Conservation (phyloP, 768 basidiomycete species). For the Boletus vinaceobasis region DNA sequence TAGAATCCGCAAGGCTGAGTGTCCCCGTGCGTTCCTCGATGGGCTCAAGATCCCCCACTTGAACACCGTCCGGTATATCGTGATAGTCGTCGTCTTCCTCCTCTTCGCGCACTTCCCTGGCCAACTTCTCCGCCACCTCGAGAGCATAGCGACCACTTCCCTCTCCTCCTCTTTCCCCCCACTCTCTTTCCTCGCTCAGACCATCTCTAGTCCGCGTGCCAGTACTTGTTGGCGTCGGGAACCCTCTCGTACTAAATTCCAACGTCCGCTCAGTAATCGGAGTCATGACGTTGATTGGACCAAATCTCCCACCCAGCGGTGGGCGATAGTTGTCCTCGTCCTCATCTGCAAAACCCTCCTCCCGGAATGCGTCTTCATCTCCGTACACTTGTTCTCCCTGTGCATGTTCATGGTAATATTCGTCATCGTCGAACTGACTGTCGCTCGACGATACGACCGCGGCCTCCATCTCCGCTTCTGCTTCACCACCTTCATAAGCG, state of each 20-base stretch:
- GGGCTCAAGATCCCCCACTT: constrained; percentile 16
- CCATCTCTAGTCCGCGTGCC: constrained; percentile 45
- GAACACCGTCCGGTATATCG: constrained; percentile 8
- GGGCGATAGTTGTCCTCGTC: constrained; percentile 32
- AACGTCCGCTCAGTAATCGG: constrained; percentile 94
- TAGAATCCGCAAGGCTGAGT: constrained; percentile 61
- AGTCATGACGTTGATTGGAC: constrained; percentile 90
- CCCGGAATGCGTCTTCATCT: constrained; percentile 26
- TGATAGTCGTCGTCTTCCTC: constrained; percentile 15
- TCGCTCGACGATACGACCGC: constrained; percentile 29
- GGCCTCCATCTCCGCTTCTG: constrained; percentile 25
- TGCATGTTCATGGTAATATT: constrained; percentile 17
- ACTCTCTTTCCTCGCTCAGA: constrained; percentile 16
- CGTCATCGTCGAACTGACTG: constrained; percentile 32
- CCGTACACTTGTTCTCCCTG: constrained; percentile 12
- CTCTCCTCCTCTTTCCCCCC: constrained; percentile 20
- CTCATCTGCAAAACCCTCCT: constrained; percentile 29
- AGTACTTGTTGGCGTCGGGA: constrained; percentile 40
- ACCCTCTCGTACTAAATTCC: constrained; percentile 68
- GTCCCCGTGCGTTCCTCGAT: constrained; percentile 62
- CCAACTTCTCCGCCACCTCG: constrained; percentile 55
- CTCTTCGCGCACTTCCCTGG: constrained; percentile 41
- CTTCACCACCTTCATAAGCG: constrained; percentile 27
- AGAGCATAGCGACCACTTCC: constrained; percentile 44
- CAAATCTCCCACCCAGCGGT: constrained; percentile 73